Evolutionary conservation across 2,329 filamentous ascomycete genomes (phyloP), one percentile per base, ranked within the genome.

Genomic region (Akanthomyces muscarius): DNA sequence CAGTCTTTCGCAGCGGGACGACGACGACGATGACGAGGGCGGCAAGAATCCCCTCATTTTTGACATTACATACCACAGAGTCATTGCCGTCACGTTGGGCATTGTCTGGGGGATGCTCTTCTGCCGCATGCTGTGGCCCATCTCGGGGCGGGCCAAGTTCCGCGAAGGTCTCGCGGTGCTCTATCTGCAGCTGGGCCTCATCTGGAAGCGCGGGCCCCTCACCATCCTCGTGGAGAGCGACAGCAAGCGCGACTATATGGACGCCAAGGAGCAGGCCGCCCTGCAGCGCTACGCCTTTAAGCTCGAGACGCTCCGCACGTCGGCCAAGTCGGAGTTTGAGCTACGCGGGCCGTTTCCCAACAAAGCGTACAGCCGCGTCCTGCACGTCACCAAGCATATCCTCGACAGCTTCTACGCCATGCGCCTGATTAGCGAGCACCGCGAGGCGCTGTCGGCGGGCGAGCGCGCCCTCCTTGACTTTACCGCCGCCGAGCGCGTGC

Each of bases 391-490:
- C 1, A 88, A 89, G 66, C 87, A 89, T 59, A 91, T 97, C 76
- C 86, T 98, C 5, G 93, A 97, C 75, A 89, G 91, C 44, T 97
- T 99, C 74, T 93, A 98, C 71, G 92, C 93, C 58, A 97, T 99
- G 91, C 96, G 94, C 66, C 86, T 97, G 13, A 88, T 97, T 66
- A 92, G 96, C 44, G 83, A 90, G 71, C 94, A 93, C 70, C 90
- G 94, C 64, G 80, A 88, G 13, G 84, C 84, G 44, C 84, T 91
- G 1, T 92, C 88, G 3, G 85, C 89, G 30, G 93, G 94, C 4
- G 94, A 98, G 76, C 86, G 89, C 62, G 88, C 89, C 10, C 83
- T 98, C 44, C 79, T 99, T 44, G 83, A 85, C 66, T 92, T 90
- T 73, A 98, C 95, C 1, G 83, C 86, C 5, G 80, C 85, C 10